Conservation (phyloP, 2,329 filamentous ascomycete genomes). For the Monilinia polystroma region DNA sequence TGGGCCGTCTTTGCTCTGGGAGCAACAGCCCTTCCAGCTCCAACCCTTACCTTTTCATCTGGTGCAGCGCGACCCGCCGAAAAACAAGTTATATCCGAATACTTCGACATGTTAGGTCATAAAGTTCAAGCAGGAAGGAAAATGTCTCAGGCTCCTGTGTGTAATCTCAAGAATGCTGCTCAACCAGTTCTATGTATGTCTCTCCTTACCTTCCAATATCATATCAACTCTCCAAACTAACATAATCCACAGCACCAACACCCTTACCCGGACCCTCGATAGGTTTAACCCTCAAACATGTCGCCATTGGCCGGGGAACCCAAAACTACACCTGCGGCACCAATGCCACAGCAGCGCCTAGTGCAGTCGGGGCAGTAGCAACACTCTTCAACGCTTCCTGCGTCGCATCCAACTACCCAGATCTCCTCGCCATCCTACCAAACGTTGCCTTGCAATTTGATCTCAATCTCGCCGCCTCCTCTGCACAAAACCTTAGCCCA, state of each 20-base stretch:
- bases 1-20: slow-evolving; percentile 49
- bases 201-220: slow-evolving; percentile 30
- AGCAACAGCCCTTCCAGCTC: slow-evolving; percentile 45
- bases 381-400: slow-evolving; percentile 87
- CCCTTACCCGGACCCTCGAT: slow-evolving; percentile 59
- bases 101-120: slow-evolving; percentile 59
- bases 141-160: slow-evolving; percentile 47
- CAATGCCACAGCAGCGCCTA: slow-evolving; percentile 61
- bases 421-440: slow-evolving; percentile 64
- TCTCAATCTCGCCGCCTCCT: slow-evolving; percentile 44
- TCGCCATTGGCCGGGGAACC: slow-evolving; percentile 83
- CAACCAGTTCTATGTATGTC: slow-evolving; percentile 52
- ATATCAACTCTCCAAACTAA: slow-evolving; percentile 18
- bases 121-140: slow-evolving; percentile 53
- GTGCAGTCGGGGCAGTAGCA: slow-evolving; percentile 70
- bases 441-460: slow-evolving; percentile 67
- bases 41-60: slow-evolving; percentile 32
- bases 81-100: slow-evolving; percentile 51
- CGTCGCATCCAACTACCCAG: slow-evolving; percentile 66
- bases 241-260: slow-evolving; percentile 48
- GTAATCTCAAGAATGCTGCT: slow-evolving; percentile 54
- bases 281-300: slow-evolving; percentile 68
- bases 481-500: slow-evolving; percentile 45
- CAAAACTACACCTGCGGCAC: slow-evolving; percentile 89
- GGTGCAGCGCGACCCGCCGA: slow-evolving; percentile 32